Evolutionary conservation across 2,329 filamentous ascomycete species (phyloP).

Genomic region (Penicillium oxalicum): DNA sequence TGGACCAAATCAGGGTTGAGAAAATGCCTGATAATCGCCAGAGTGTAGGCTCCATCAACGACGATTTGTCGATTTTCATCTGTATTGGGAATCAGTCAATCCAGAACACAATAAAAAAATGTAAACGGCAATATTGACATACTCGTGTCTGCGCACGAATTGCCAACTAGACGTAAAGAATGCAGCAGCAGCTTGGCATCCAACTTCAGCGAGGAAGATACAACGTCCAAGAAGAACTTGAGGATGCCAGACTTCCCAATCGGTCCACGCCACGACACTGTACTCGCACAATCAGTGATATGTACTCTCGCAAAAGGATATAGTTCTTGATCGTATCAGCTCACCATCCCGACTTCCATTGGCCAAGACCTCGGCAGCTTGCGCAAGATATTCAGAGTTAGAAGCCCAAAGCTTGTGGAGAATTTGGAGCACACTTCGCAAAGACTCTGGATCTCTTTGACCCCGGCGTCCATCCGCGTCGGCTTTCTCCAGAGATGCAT

Average conservation of each 20-base stretch:
- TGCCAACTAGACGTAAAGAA: slow-evolving; percentile 40
- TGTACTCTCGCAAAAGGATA: background rate
- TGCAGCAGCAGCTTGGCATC: slow-evolving; percentile 33
- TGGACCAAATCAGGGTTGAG: slow-evolving; percentile 31
- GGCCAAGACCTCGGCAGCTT: slow-evolving; percentile 35
- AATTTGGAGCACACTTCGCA: slow-evolving; percentile 25
- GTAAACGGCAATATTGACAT: slow-evolving; percentile 4
- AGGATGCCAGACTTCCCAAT: slow-evolving; percentile 38
- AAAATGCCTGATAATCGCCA: slow-evolving; percentile 33
- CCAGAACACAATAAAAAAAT: background rate
- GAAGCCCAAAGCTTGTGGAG: slow-evolving; percentile 34
- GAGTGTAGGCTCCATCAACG: slow-evolving; percentile 35
- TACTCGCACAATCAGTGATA: background rate
- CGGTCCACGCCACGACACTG: slow-evolving; percentile 36
- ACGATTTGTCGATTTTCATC: slow-evolving; percentile 40
- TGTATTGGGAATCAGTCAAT: slow-evolving; percentile 15
- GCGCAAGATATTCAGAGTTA: slow-evolving; percentile 30
- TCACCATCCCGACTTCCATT: slow-evolving; percentile 41
- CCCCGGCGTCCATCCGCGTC: slow-evolving; percentile 22
- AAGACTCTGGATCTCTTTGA: slow-evolving; percentile 15
- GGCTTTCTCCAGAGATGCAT: slow-evolving; percentile 26
- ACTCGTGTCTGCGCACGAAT: slow-evolving; percentile 43
- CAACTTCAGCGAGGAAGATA: slow-evolving; percentile 27
- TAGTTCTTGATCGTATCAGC: slow-evolving; percentile 11
- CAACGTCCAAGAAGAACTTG: slow-evolving; percentile 37